These are phyloP conservation scores for Phalaenopsis aphrodite DNA, from an alignment of 106 monocot species.

Conservation along the genomic window DNA sequence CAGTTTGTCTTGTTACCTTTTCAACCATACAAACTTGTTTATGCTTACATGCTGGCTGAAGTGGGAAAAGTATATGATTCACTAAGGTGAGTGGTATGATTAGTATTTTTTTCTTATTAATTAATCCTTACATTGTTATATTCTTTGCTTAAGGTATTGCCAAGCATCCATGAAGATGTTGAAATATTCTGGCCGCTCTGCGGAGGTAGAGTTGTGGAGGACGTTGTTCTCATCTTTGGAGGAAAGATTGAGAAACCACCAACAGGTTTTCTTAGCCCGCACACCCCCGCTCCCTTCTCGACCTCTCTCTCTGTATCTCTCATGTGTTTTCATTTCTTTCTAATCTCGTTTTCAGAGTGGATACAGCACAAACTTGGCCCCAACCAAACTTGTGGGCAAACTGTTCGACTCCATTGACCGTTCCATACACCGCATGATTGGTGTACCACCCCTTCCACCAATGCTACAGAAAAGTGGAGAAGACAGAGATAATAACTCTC, in stretches of 20 bases:
- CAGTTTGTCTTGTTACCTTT: constrained; percentile 80
- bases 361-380: constrained; percentile 68
- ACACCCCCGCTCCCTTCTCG: too few species aligned
- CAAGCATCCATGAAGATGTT: constrained; percentile 75
- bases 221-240: constrained; percentile 65
- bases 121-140: constrained; percentile 6
- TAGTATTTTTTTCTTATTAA: constrained; percentile 9
- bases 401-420: constrained; percentile 77
- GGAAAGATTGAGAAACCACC: constrained; percentile 75
- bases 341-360: constrained; percentile 52
- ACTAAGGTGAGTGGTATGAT: constrained; percentile 42
- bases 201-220: constrained; percentile 87
- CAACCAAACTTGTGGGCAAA: constrained; percentile 86
- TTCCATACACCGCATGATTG: constrained; percentile 87
- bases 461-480: constrained; percentile 31
- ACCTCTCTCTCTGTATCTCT: not conserved
- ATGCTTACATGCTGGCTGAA: constrained; percentile 95
- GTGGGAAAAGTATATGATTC: constrained; percentile 89
- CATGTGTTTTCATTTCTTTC: not conserved
- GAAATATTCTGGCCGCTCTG: constrained; percentile 62
- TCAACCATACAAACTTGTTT: constrained; percentile 93
- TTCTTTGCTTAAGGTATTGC: constrained; percentile 58
- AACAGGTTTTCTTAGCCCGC: constrained; percentile 44
- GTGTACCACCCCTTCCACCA: constrained; percentile 68
- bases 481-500: constrained; percentile 24